Evolutionary conservation across 2,329 filamentous ascomycete genomes (phyloP).

Genomic region (Achaetomium macrosporum): DNA sequence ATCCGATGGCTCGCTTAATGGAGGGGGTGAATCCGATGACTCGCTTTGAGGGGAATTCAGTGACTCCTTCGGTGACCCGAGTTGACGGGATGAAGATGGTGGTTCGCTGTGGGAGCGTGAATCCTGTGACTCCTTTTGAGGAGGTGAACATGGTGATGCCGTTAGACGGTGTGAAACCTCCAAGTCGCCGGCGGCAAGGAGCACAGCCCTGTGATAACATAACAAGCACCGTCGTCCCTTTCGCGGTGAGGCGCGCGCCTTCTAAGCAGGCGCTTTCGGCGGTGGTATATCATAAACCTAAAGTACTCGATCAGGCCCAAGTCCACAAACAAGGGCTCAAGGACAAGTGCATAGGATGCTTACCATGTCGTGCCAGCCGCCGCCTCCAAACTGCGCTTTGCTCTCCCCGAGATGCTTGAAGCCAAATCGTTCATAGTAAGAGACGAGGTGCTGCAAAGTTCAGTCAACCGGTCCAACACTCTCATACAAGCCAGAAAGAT

Average conservation of each 20-base stretch:
- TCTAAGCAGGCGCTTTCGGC: neutral
- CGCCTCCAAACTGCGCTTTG: slow-evolving; percentile 65
- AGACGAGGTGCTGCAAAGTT: slow-evolving; percentile 51
- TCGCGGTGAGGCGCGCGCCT: no score
- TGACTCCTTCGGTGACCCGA: no score
- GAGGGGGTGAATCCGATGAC: neutral
- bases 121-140: no score
- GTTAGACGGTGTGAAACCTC: neutral
- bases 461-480: neutral
- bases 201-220: no score
- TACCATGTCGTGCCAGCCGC: slow-evolving; percentile 80
- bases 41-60: neutral
- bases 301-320: slow-evolving; percentile 1
- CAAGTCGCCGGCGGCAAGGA: neutral
- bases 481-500: neutral
- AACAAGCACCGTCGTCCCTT: no score
- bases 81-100: no score
- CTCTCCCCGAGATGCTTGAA: slow-evolving; percentile 66
- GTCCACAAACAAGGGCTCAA: neutral
- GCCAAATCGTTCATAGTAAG: slow-evolving; percentile 71
- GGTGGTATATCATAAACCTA: slow-evolving; percentile 25
- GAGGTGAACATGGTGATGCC: neutral
- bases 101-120: no score
- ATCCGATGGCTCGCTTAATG: no score
- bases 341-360: slow-evolving; percentile 22